These are phyloP conservation scores for Curvularia spicifera DNA, from an alignment of 2,329 filamentous ascomycete species.

Conservation along the genomic window DNA sequence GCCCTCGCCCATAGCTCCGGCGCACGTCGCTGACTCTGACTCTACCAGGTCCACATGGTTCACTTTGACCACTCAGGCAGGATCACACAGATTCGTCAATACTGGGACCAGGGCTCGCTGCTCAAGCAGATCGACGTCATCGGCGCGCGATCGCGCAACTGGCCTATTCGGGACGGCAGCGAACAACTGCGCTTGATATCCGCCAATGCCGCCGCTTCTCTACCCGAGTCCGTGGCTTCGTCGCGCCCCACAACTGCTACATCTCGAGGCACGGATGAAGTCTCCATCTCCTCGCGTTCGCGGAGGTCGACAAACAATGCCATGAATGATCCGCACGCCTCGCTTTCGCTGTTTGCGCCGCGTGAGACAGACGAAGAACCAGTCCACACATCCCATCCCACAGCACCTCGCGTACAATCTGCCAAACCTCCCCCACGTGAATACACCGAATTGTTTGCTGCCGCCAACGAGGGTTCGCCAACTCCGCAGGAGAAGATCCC, in stretches of 20 bases:
- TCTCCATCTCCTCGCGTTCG: slow-evolving; percentile 50
- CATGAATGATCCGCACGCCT: slow-evolving; percentile 63
- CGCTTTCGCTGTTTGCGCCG: slow-evolving; percentile 75
- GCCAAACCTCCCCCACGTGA: slow-evolving; percentile 73
- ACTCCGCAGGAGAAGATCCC: slow-evolving; percentile 52
- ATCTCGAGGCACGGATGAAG: slow-evolving; percentile 41
- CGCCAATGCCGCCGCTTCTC: slow-evolving; percentile 57
- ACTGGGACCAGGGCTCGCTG: slow-evolving; percentile 93
- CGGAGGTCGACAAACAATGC: slow-evolving; percentile 46
- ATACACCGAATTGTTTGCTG: slow-evolving; percentile 72
- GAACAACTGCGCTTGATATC: slow-evolving; percentile 83
- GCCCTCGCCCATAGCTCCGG: not conserved
- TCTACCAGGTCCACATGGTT: slow-evolving; percentile 73
- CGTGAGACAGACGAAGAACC: slow-evolving; percentile 66
- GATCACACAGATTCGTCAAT: slow-evolving; percentile 85
- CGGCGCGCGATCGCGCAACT: slow-evolving; percentile 86
- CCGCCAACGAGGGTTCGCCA: slow-evolving; percentile 53
- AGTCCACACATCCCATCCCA: slow-evolving; percentile 56
- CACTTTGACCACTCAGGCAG: slow-evolving; percentile 77
- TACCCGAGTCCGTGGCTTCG: slow-evolving; percentile 37
- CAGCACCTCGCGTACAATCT: slow-evolving; percentile 68
- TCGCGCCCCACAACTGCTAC: slow-evolving; percentile 46
- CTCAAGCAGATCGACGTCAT: slow-evolving; percentile 95
- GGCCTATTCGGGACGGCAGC: slow-evolving; percentile 88
- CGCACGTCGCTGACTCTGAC: slow-evolving; percentile 19